Conservation (phyloP, 2,329 filamentous ascomycete genomes). For the Aureobasidium sp. region DNA sequence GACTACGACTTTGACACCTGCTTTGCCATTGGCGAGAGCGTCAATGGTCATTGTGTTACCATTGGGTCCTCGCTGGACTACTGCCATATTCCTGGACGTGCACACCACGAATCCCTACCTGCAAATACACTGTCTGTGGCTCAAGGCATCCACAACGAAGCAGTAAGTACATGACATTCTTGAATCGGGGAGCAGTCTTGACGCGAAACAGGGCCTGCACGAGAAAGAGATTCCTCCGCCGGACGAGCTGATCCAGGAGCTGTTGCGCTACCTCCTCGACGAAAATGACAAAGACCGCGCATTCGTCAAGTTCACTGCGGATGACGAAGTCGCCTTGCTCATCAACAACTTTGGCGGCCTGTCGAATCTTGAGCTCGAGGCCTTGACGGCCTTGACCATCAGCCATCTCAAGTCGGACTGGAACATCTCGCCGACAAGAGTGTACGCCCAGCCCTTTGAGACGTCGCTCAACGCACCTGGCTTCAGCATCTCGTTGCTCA, state of each 20-base stretch:
- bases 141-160: slow-evolving; percentile 48
- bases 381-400: slow-evolving; percentile 37
- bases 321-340: slow-evolving; percentile 40
- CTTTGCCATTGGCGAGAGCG: slow-evolving; percentile 38
- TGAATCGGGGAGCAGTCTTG: background rate
- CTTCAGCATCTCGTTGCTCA: slow-evolving; percentile 50
- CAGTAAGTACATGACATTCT: slow-evolving; percentile 26
- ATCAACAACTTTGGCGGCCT: slow-evolving; percentile 46
- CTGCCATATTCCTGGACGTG: slow-evolving; percentile 46
- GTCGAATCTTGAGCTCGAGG: slow-evolving; percentile 42
- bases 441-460: slow-evolving; percentile 45
- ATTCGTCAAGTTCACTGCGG: slow-evolving; percentile 41
- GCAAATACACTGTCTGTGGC: slow-evolving; percentile 33
- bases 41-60: slow-evolving; percentile 41
- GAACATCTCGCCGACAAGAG: slow-evolving; percentile 42
- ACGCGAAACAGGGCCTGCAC: slow-evolving; percentile 32
- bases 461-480: slow-evolving; percentile 51
- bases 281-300: slow-evolving; percentile 42
- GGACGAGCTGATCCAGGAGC: slow-evolving; percentile 42
- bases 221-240: slow-evolving; percentile 43
- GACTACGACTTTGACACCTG: slow-evolving; percentile 40
- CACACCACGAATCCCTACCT: slow-evolving; percentile 41
- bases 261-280: slow-evolving; percentile 44
- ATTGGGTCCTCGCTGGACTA: slow-evolving; percentile 47
- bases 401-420: slow-evolving; percentile 40